phyloP scores from a whole-genome alignment of 345 rosid species.

The Arabidopsis thaliana region DNA sequence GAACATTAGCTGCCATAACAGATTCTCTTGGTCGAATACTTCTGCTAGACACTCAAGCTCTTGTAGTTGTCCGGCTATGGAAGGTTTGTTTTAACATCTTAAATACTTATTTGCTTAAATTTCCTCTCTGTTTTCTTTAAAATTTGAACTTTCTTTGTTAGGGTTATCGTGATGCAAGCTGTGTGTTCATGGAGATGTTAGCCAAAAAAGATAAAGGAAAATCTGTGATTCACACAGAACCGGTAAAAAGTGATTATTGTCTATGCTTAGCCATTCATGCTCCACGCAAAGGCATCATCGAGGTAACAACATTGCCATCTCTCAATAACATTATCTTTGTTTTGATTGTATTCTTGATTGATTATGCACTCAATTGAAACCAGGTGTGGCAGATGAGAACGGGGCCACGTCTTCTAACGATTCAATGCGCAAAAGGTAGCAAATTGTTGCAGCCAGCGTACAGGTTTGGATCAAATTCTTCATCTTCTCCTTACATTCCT shows the following conservation, averaged over 20 bases:
- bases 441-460: constrained; percentile 83
- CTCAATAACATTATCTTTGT: neutral
- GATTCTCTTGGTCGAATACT: constrained; percentile 98
- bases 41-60: constrained; percentile 93
- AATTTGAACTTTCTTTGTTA: constrained; percentile 34
- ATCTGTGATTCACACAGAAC: constrained; percentile 56
- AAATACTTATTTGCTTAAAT: neutral
- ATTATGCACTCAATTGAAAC: neutral
- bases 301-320: constrained; percentile 51
- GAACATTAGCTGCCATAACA: constrained; percentile 95
- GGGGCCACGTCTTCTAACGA: constrained; percentile 74
- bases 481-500: constrained; percentile 79
- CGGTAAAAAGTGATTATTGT: constrained; percentile 81
- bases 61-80: constrained; percentile 94
- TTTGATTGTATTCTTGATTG: neutral
- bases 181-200: constrained; percentile 93
- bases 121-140: neutral
- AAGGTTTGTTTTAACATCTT: constrained; percentile 60
- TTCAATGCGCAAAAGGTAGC: constrained; percentile 79
- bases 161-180: constrained; percentile 98
- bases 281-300: constrained; percentile 91
- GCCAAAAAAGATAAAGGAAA: constrained; percentile 59
- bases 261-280: constrained; percentile 97
- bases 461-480: constrained; percentile 71
- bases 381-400: constrained; percentile 99